Conservation (phyloP, 257 asterid species). For the Solanum boliviense region DNA sequence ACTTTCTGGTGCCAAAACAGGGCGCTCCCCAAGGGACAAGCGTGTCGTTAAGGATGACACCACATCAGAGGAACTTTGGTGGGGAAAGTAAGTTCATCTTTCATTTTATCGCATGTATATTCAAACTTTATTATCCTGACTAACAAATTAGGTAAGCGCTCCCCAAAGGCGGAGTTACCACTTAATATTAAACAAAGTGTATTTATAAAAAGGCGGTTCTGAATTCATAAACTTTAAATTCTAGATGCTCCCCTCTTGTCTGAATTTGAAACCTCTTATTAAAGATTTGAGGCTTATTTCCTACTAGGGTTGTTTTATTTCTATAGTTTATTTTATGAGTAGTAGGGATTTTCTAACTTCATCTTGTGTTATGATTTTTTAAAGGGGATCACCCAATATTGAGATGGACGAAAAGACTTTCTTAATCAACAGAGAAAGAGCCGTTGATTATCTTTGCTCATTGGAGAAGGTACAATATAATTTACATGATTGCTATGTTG, state of each 20-base stretch:
- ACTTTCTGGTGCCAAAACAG: slow-evolving; percentile 88
- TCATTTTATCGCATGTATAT: neutral
- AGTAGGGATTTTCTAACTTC: neutral
- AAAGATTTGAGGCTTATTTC: no score
- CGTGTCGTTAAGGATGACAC: slow-evolving; percentile 82
- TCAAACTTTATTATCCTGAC: neutral
- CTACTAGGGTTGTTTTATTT: neutral
- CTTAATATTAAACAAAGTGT: no score
- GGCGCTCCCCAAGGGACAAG: slow-evolving; percentile 79
- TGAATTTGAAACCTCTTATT: no score
- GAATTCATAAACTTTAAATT: neutral
- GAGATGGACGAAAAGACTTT: slow-evolving; percentile 96
- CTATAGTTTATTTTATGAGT: neutral
- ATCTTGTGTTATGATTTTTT: neutral
- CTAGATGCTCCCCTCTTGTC: neutral
- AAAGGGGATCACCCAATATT: slow-evolving; percentile 90
- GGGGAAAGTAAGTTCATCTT: slow-evolving; percentile 75
- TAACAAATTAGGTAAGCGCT: neutral
- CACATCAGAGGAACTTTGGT: slow-evolving; percentile 70
- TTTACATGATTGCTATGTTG: neutral
- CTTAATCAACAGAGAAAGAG: slow-evolving; percentile 84
- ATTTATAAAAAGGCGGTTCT: no score
- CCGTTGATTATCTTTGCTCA: slow-evolving; percentile 88
- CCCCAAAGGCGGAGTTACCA: neutral
- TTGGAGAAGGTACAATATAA: slow-evolving; percentile 55